These are phyloP conservation scores for Echinochloa phyllopogon DNA, from an alignment of 176 grass and related monocot species.

Conservation along the genomic window DNA sequence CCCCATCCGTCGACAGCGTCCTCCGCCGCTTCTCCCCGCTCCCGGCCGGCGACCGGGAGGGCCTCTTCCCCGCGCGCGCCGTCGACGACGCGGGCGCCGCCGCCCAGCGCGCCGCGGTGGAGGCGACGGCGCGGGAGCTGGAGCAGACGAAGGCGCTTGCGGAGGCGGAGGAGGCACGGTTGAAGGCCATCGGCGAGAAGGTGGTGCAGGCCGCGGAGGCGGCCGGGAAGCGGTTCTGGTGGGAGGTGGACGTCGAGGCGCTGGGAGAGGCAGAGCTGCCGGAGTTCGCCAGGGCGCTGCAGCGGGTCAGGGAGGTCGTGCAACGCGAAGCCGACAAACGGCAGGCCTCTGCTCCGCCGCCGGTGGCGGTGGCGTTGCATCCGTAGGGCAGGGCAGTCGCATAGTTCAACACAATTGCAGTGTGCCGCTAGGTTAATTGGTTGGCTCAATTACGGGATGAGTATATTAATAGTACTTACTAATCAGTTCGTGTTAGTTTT, in stretches of 20 bases:
- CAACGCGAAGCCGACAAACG: neutral
- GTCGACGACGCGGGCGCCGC: neutral
- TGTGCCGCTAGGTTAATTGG: no score
- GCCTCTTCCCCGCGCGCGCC: neutral
- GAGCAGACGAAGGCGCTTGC: neutral
- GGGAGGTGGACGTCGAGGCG: neutral
- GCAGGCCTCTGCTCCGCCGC: neutral
- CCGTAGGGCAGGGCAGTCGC: neutral
- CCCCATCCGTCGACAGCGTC: slow-evolving; percentile 15
- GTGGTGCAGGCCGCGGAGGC: neutral
- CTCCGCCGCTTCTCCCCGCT: neutral
- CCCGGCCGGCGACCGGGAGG: neutral
- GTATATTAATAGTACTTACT: no score
- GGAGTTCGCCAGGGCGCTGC: neutral
- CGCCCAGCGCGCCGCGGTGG: neutral
- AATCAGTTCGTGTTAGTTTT: no score
- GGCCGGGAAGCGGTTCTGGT: slow-evolving; percentile 24
- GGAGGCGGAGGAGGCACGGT: neutral
- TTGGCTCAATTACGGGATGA: no score
- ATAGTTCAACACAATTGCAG: neutral
- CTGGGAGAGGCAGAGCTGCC: slow-evolving; percentile 11
- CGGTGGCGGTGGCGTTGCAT: neutral
- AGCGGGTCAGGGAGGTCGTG: neutral
- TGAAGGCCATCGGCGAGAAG: neutral
- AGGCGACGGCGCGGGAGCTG: neutral